A percentile compares a stretch with the other conserved stretches of the same genome.
Evolutionary conservation across 768 basidiomycete genomes (phyloP).

Genomic region (Inosperma sp.): DNA sequence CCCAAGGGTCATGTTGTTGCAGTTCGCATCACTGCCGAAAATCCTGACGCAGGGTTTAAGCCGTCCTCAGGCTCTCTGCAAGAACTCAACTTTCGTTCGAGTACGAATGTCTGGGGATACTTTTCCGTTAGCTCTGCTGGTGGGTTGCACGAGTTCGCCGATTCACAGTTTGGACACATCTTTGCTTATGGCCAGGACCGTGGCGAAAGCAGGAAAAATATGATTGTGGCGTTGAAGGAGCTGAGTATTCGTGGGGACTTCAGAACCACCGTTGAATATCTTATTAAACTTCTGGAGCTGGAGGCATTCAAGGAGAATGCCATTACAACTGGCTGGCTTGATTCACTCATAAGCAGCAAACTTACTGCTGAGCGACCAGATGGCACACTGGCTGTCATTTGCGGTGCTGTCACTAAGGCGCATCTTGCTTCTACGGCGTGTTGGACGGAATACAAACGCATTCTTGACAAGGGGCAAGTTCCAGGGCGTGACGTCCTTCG

Average conservation of each 20-base stretch:
- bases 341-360: constrained; percentile 93
- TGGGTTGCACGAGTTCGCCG: constrained; percentile 97
- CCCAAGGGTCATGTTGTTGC: constrained; percentile 99
- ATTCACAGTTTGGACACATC: constrained; percentile 99
- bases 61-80: constrained; percentile 96
- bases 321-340: constrained; percentile 98
- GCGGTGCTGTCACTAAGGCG: constrained; percentile 94
- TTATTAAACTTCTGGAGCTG: constrained; percentile 95
- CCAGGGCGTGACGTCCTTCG: constrained; percentile 91
- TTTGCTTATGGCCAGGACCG: constrained; percentile 98
- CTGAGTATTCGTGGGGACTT: constrained; percentile 98
- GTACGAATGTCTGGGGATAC: constrained; percentile 99
- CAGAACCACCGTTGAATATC: constrained; percentile 96
- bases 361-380: constrained; percentile 98
- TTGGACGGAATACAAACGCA: constrained; percentile 88
- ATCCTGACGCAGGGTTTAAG: constrained; percentile 99
- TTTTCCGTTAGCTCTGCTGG: constrained; percentile 96
- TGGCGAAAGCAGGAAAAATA: constrained; percentile 92
- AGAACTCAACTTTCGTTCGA: constrained; percentile 98
- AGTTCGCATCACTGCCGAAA: constrained; percentile 98
- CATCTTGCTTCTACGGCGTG: constrained; percentile 86
- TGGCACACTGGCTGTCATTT: constrained; percentile 86
- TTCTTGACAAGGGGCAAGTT: constrained; percentile 97
- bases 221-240: constrained; percentile 99
- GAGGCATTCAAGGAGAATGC: constrained; percentile 96